Conservation (phyloP, 2,329 filamentous ascomycete genomes). For the Talaromyces albobiverticillius region DNA sequence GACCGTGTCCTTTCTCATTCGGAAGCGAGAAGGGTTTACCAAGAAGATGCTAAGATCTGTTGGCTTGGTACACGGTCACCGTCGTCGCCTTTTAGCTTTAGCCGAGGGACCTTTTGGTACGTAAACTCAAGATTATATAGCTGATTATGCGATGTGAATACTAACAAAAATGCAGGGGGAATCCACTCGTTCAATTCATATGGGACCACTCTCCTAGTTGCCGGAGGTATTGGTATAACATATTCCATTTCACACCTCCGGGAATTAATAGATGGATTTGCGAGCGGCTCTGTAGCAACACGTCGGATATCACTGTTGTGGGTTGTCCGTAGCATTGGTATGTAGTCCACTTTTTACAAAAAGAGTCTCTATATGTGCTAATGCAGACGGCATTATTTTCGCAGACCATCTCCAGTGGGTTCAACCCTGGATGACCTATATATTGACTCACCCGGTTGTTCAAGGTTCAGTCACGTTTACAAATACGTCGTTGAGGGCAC, state of each 20-base stretch:
- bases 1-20: slow-evolving; percentile 73
- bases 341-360: background rate
- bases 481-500: slow-evolving; percentile 62
- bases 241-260: slow-evolving; percentile 82
- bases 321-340: slow-evolving; percentile 34
- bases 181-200: slow-evolving; percentile 81
- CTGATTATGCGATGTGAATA: background rate
- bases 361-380: slow-evolving; percentile 38
- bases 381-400: slow-evolving; percentile 41
- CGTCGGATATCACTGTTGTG: slow-evolving; percentile 76
- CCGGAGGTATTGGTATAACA: slow-evolving; percentile 87
- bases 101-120: slow-evolving; percentile 78
- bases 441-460: slow-evolving; percentile 12
- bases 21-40: slow-evolving; percentile 78
- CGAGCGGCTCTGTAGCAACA: slow-evolving; percentile 67
- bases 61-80: slow-evolving; percentile 47
- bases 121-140: background rate
- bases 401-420: slow-evolving; percentile 84
- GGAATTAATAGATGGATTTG: slow-evolving; percentile 65
- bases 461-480: slow-evolving; percentile 9
- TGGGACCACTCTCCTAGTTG: slow-evolving; percentile 80
- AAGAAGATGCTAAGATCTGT: slow-evolving; percentile 67
- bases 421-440: slow-evolving; percentile 65
- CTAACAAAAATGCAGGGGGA: slow-evolving; percentile 39
- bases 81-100: slow-evolving; percentile 63